A percentile compares a stretch with the other conserved stretches of the same genome.
phyloP scores from a whole-genome alignment of 345 rosid species.

The Sapria himalayana region DNA sequence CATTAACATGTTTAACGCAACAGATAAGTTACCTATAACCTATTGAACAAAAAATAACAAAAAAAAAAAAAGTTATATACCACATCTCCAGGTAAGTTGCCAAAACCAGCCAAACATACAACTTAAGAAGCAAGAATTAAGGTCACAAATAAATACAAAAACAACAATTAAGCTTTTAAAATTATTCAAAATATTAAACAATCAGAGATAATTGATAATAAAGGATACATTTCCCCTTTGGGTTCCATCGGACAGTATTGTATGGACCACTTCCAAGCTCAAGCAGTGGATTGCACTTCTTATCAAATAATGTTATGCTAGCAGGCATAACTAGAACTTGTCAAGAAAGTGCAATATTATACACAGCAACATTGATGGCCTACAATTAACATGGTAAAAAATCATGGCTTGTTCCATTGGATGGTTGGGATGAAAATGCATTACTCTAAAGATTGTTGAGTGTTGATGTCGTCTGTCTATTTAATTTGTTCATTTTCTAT shows the following conservation, averaged over 20 bases:
- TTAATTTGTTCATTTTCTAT: too few species aligned
- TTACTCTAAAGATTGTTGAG: too few species aligned
- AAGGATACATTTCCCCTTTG: constrained; percentile 78
- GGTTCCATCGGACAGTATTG: constrained; percentile 85
- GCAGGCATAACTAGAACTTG: constrained; percentile 74
- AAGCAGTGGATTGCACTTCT: constrained; percentile 64
- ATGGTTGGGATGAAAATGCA: too few species aligned
- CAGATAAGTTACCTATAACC: too few species aligned
- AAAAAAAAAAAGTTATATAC: constrained; percentile 16
- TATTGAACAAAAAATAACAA: background rate
- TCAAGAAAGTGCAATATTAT: constrained; percentile 44
- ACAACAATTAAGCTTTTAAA: constrained; percentile 1
- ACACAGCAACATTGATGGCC: too few species aligned
- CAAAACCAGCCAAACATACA: constrained; percentile 88
- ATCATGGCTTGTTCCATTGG: too few species aligned
- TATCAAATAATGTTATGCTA: constrained; percentile 60
- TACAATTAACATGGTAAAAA: too few species aligned
- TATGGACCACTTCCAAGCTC: constrained; percentile 86
- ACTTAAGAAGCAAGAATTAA: constrained; percentile 27
- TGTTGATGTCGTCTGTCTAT: too few species aligned
- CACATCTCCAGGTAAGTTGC: constrained; percentile 96
- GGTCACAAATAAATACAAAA: constrained; percentile 12
- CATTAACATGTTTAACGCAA: too few species aligned
- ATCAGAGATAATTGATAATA: background rate
- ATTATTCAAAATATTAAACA: constrained; percentile 1